phyloP scores from a whole-genome alignment of 768 basidiomycete species.

The Lenzites betulinus region DNA sequence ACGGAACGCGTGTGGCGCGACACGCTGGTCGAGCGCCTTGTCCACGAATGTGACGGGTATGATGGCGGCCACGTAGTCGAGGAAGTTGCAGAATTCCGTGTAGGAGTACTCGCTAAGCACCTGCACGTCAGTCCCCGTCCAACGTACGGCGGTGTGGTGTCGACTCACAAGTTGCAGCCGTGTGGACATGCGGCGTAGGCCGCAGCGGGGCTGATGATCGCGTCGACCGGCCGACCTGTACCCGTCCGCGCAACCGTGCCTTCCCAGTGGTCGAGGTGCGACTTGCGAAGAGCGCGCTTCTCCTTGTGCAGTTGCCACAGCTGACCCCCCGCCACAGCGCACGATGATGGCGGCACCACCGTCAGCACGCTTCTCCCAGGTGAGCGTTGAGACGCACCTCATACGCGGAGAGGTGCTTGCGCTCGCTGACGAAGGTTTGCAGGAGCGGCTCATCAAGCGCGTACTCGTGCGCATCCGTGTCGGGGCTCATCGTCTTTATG shows the following conservation, averaged over 20 bases:
- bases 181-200: constrained; percentile 48
- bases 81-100: constrained; percentile 48
- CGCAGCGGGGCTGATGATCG: constrained; percentile 48
- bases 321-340: constrained; percentile 21
- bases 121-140: constrained; percentile 14
- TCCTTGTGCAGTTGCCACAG: constrained; percentile 50
- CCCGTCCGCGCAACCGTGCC: constrained; percentile 43
- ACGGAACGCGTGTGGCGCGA: constrained; percentile 41
- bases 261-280: constrained; percentile 52
- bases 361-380: background rate
- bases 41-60: constrained; percentile 55
- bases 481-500: constrained; percentile 40
- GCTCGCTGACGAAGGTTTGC: constrained; percentile 45
- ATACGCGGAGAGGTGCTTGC: constrained; percentile 27
- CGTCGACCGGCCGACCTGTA: constrained; percentile 55
- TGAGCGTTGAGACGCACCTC: constrained; percentile 21
- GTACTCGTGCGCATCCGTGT: constrained; percentile 37
- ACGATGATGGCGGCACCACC: background rate
- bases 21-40: constrained; percentile 39
- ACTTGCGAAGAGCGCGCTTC: constrained; percentile 43
- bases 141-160: constrained; percentile 11
- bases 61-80: constrained; percentile 45
- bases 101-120: constrained; percentile 42
- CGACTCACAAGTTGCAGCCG: constrained; percentile 41
- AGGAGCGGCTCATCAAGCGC: constrained; percentile 47